phyloP scores from a whole-genome alignment of 108 stramenopile genomes.

The Skeletonema grethae region DNA sequence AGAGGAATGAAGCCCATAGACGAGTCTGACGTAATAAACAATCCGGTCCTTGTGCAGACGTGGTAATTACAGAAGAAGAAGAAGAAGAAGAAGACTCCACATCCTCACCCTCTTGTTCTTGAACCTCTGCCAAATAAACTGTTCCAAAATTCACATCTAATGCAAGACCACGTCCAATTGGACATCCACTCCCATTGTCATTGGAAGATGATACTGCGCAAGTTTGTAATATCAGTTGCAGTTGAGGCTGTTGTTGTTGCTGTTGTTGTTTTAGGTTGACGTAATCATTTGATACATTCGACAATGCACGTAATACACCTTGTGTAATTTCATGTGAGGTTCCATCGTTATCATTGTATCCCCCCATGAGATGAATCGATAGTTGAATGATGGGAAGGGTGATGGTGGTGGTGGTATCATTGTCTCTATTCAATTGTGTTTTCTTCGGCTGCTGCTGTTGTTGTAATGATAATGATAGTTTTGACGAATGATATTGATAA shows the following conservation, averaged over 20 bases:
- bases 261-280: background rate
- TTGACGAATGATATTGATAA: constrained; percentile 47
- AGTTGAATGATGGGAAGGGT: constrained; percentile 40
- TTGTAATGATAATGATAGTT: constrained; percentile 11
- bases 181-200: constrained; percentile 54
- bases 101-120: background rate
- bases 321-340: constrained; percentile 56
- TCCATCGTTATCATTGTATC: constrained; percentile 65
- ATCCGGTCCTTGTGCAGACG: constrained; percentile 54
- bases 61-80: background rate
- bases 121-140: constrained; percentile 63
- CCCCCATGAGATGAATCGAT: constrained; percentile 82
- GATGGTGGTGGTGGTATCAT: background rate
- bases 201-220: constrained; percentile 65
- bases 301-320: constrained; percentile 60
- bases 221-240: constrained; percentile 67
- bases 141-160: constrained; percentile 56
- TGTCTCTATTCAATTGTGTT: constrained; percentile 5
- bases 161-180: constrained; percentile 77
- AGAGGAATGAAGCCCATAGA: constrained; percentile 56
- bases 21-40: constrained; percentile 55
- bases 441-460: constrained; percentile 9
- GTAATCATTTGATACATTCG: constrained; percentile 44
- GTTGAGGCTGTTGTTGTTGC: background rate
- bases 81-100: background rate